Conservation (phyloP, 345 rosid species). For the Murraya paniculata region DNA sequence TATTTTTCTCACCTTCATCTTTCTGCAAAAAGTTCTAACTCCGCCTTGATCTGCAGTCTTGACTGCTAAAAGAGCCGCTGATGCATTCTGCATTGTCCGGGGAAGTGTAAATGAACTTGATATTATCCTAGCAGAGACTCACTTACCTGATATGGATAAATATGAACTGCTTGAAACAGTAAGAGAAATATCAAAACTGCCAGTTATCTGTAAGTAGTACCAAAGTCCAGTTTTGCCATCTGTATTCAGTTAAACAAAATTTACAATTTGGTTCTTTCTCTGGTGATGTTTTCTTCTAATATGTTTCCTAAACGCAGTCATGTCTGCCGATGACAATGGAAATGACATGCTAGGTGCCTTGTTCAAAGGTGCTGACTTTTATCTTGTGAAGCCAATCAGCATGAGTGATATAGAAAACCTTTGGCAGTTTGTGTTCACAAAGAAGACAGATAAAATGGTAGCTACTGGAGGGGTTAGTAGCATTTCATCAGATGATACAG, state of each 20-base stretch:
- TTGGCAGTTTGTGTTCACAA: constrained; percentile 41
- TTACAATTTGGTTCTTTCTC: background rate
- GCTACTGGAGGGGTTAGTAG: background rate
- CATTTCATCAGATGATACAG: constrained; percentile 11
- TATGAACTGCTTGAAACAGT: constrained; percentile 47
- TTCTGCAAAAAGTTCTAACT: background rate
- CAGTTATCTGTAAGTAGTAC: constrained; percentile 38
- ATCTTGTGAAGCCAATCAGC: constrained; percentile 44
- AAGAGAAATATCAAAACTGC: constrained; percentile 26
- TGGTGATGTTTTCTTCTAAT: constrained; percentile 1
- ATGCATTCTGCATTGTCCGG: constrained; percentile 33
- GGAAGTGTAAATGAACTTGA: constrained; percentile 30
- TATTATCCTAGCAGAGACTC: constrained; percentile 45
- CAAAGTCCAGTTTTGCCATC: background rate
- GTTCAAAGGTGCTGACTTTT: constrained; percentile 41
- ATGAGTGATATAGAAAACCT: constrained; percentile 28
- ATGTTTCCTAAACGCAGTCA: constrained; percentile 26
- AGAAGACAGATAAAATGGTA: background rate
- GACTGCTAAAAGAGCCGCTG: constrained; percentile 36
- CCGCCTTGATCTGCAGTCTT: constrained; percentile 32
- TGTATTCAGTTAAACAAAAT: background rate
- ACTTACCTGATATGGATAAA: constrained; percentile 47
- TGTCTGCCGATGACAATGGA: constrained; percentile 27
- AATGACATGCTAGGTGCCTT: constrained; percentile 34
- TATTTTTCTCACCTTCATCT: background rate